Evolutionary conservation across 1,139 yeast species (phyloP).

Genomic region (Magnusiomyces ingens): DNA sequence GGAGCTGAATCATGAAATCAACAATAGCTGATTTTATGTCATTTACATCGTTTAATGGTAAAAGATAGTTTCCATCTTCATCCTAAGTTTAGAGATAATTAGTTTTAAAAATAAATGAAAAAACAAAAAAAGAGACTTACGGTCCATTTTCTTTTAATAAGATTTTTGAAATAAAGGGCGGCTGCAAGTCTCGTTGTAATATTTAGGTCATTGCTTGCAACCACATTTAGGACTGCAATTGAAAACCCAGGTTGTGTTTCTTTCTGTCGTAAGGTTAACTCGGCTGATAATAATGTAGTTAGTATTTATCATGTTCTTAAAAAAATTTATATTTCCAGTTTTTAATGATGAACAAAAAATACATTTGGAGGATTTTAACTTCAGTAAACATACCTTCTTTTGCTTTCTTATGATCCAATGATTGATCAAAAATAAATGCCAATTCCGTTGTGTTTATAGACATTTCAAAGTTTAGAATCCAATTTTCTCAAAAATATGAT

Average conservation of each 20-base stretch:
- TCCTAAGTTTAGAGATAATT: slow-evolving; percentile 32
- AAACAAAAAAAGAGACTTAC: slow-evolving; percentile 15
- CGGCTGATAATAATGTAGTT: slow-evolving; percentile 25
- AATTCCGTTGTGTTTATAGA: slow-evolving; percentile 1
- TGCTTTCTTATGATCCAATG: slow-evolving; percentile 17
- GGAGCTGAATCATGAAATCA: slow-evolving; percentile 74
- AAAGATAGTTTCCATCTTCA: slow-evolving; percentile 73
- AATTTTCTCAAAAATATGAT: too few species aligned
- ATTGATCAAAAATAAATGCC: slow-evolving; percentile 15
- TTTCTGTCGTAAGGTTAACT: slow-evolving; percentile 43
- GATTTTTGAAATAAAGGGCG: slow-evolving; percentile 84
- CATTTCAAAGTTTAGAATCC: not conserved
- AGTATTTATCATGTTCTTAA: too few species aligned
- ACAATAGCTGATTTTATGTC: slow-evolving; percentile 72
- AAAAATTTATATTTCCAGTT: not conserved
- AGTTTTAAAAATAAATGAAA: not conserved
- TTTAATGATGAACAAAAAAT: not conserved
- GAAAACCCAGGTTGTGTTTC: slow-evolving; percentile 72
- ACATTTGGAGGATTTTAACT: too few species aligned
- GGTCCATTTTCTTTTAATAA: slow-evolving; percentile 78
- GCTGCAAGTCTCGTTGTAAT: slow-evolving; percentile 72
- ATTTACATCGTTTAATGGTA: slow-evolving; percentile 55
- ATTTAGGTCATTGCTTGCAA: slow-evolving; percentile 54
- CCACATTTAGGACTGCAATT: slow-evolving; percentile 64
- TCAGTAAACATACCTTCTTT: slow-evolving; percentile 14